Evolutionary conservation across 306 rosid species (phyloP).

Genomic region (Betula pendula): DNA sequence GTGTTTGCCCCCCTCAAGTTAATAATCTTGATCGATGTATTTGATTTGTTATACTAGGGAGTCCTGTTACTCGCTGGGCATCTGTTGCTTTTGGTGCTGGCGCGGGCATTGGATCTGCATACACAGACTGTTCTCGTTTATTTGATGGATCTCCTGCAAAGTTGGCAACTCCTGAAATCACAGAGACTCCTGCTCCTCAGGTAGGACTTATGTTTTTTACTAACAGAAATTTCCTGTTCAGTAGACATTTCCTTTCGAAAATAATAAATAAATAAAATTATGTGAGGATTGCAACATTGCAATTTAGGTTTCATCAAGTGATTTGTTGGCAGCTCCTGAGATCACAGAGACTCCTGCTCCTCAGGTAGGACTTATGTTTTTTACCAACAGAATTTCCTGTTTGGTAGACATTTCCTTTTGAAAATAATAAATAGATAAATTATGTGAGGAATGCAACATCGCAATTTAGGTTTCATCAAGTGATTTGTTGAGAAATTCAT

Average conservation of each 20-base stretch:
- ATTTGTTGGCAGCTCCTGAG: constrained; percentile 25
- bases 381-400: neutral
- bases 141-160: constrained; percentile 63
- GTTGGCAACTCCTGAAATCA: constrained; percentile 30
- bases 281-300: neutral
- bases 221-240: neutral
- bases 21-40: neutral
- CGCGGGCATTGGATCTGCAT: constrained; percentile 81
- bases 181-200: constrained; percentile 48
- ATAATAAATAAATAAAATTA: neutral
- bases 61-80: constrained; percentile 88
- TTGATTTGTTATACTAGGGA: constrained; percentile 48
- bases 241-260: neutral
- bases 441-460: neutral
- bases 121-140: constrained; percentile 62
- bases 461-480: neutral
- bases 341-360: constrained; percentile 43
- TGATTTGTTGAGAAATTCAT: neutral
- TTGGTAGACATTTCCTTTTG: neutral
- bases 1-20: neutral
- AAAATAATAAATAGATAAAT: neutral
- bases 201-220: constrained; percentile 22
- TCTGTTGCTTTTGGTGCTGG: constrained; percentile 92
- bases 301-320: neutral
- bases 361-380: constrained; percentile 28